Evolutionary conservation across 1,284 basidiomycete species (phyloP).

Genomic region (Moesziomyces antarcticus): DNA sequence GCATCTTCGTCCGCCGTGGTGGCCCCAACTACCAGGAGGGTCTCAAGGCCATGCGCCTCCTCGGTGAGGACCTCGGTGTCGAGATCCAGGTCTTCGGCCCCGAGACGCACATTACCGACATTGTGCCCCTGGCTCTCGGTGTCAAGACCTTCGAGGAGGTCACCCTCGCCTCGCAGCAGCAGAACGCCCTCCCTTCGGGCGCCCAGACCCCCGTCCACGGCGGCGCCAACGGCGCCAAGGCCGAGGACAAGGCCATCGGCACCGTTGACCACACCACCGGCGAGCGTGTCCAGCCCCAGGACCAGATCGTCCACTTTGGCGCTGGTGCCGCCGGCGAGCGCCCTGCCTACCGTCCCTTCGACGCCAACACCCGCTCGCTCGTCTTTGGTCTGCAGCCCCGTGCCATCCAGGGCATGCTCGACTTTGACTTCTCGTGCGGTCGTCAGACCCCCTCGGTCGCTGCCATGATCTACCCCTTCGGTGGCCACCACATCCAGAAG

Average conservation of each 20-base stretch:
- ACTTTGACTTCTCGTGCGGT: constrained; percentile 99
- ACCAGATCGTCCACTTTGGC: constrained; percentile 89
- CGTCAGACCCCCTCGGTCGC: constrained; percentile 92
- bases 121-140: constrained; percentile 95
- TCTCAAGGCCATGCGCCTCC: constrained; percentile 96
- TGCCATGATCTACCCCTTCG: constrained; percentile 99
- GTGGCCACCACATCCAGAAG: constrained; percentile 99
- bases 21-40: constrained; percentile 99
- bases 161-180: constrained; percentile 70
- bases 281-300: constrained; percentile 80
- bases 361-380: constrained; percentile 89
- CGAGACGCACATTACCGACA: constrained; percentile 98
- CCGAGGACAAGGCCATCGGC: constrained; percentile 73
- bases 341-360: constrained; percentile 71
- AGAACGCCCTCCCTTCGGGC: constrained; percentile 53
- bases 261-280: constrained; percentile 78
- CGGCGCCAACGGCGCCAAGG: constrained; percentile 50
- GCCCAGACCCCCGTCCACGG: constrained; percentile 47
- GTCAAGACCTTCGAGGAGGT: constrained; percentile 70
- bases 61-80: constrained; percentile 96
- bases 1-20: constrained; percentile 89
- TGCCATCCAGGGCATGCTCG: constrained; percentile 99
- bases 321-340: constrained; percentile 48
- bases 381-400: constrained; percentile 98
- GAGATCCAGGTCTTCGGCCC: constrained; percentile 96